Evolutionary conservation across 2,329 filamentous ascomycete genomes (phyloP).

Genomic region (Grosmannia clavigera): DNA sequence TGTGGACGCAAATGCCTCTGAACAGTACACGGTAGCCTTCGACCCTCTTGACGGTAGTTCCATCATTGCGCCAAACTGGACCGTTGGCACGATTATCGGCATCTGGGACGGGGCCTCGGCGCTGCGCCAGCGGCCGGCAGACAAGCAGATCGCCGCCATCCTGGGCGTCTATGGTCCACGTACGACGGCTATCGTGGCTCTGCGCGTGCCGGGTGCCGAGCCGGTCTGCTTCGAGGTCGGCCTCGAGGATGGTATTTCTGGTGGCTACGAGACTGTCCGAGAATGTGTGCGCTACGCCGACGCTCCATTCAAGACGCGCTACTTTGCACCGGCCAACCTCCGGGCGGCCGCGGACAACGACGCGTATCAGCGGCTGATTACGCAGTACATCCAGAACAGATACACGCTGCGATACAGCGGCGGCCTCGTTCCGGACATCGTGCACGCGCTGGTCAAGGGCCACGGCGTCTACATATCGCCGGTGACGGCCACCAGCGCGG

Average conservation of each 20-base stretch:
- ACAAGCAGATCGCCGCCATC: conserved; percentile 34
- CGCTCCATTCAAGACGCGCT: conserved; percentile 29
- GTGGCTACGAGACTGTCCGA: conserved; percentile 19
- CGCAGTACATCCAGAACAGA: conserved; percentile 33
- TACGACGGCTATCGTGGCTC: conserved; percentile 41
- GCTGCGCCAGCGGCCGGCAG: conserved; percentile 25
- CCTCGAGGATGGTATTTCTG: conserved; percentile 12
- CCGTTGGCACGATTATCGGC: conserved; percentile 46
- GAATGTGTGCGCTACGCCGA: conserved; percentile 24
- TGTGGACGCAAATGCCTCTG: conserved; percentile 10
- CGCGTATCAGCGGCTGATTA: conserved; percentile 36
- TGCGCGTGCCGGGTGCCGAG: conserved; percentile 29
- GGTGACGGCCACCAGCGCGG: conserved; percentile 34
- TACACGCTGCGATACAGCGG: conserved; percentile 51
- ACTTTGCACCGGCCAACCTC: conserved; percentile 52
- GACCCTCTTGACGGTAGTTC: conserved; percentile 53
- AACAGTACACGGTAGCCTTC: conserved; percentile 47
- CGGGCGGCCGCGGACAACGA: conserved; percentile 40
- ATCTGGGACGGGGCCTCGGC: conserved; percentile 41
- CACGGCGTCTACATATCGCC: conserved; percentile 50
- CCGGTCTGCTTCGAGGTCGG: conserved; percentile 40
- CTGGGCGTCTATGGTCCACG: conserved; percentile 43
- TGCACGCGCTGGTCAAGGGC: conserved; percentile 46
- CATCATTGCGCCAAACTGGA: conserved; percentile 46
- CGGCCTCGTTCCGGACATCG: conserved; percentile 48